Evolutionary conservation across 2,329 filamentous ascomycete genomes (phyloP).

Genomic region (Botrytis galanthina): DNA sequence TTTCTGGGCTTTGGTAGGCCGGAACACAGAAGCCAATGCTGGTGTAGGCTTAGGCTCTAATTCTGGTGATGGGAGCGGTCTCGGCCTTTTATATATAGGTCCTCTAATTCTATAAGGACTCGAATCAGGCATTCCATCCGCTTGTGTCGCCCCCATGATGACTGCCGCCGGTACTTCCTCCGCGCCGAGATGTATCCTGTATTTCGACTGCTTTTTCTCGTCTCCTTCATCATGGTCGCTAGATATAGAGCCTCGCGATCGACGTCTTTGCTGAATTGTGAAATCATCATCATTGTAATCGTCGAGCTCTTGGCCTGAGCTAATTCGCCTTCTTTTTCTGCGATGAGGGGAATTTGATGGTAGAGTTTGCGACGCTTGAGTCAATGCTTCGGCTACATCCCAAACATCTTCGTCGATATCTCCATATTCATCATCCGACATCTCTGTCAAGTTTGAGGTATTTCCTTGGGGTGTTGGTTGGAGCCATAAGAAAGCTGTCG

Average conservation of each 20-base stretch:
- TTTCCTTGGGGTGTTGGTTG: background rate
- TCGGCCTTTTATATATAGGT: constrained; percentile 49
- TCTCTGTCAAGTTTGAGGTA: constrained; percentile 2
- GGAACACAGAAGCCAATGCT: background rate
- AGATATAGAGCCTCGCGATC: constrained; percentile 23
- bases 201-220: constrained; percentile 35
- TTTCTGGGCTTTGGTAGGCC: constrained; percentile 19
- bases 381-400: constrained; percentile 19
- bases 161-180: constrained; percentile 31
- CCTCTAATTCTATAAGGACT: constrained; percentile 52
- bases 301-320: background rate
- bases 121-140: constrained; percentile 40
- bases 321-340: constrained; percentile 20
- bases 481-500: background rate
- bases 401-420: constrained; percentile 20
- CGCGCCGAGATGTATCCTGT: constrained; percentile 34
- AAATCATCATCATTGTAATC: constrained; percentile 1
- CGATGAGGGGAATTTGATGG: constrained; percentile 7
- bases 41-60: constrained; percentile 11
- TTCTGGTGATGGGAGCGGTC: constrained; percentile 29
- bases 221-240: constrained; percentile 28
- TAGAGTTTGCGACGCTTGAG: constrained; percentile 21
- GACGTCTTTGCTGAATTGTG: constrained; percentile 16
- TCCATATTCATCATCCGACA: constrained; percentile 22
- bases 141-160: constrained; percentile 37